phyloP scores from a whole-genome alignment of 306 rosid genomes.

The Sophora flavescens region DNA sequence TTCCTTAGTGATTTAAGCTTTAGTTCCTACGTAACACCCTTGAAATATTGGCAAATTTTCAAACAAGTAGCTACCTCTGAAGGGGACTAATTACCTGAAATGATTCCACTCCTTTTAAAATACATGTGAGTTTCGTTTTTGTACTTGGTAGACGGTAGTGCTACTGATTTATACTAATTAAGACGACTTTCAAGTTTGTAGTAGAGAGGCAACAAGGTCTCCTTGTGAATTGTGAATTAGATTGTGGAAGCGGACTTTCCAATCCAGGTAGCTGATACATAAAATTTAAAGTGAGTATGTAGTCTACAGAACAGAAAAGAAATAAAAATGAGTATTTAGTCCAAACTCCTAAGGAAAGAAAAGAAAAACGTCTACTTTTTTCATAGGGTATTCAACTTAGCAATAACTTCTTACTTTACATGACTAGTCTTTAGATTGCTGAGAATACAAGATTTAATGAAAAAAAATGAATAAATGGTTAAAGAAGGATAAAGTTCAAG shows the following conservation, averaged over 20 bases:
- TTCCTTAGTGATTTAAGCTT: slow-evolving; percentile 54
- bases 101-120: not conserved
- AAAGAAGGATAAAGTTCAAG: not conserved
- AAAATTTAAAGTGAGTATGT: not conserved
- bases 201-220: no score
- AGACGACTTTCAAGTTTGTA: not conserved
- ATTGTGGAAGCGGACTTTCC: not conserved
- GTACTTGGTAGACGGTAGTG: not conserved
- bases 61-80: slow-evolving; percentile 51
- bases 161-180: no score
- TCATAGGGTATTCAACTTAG: slow-evolving; percentile 3
- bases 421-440: not conserved
- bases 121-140: not conserved
- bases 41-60: slow-evolving; percentile 37
- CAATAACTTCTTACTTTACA: not conserved
- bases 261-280: not conserved
- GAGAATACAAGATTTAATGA: not conserved
- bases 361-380: not conserved
- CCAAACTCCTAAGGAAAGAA: not conserved
- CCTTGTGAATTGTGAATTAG: not conserved
- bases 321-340: not conserved
- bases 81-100: slow-evolving; percentile 57
- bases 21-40: slow-evolving; percentile 60
- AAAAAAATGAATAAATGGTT: not conserved
- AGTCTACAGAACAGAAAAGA: no score